A percentile compares a stretch with the other conserved stretches of the same genome.
These are phyloP conservation scores for Epicoccum nigrum DNA, from an alignment of 2,329 filamentous ascomycete genomes.

Conservation along the genomic window DNA sequence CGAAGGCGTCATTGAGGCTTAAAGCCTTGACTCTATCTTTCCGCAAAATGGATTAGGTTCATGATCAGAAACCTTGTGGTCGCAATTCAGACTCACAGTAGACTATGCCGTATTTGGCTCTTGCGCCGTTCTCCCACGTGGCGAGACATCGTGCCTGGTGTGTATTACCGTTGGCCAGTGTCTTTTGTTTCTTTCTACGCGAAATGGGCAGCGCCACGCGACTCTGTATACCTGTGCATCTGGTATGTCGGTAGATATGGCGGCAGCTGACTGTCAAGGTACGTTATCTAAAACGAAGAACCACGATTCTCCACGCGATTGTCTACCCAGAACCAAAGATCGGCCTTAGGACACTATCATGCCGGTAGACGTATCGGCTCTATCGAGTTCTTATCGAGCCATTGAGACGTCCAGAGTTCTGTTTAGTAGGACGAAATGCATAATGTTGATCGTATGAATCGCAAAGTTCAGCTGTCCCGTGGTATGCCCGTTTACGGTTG, in stretches of 20 bases:
- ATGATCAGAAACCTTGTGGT: slow-evolving; percentile 2
- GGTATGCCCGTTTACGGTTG: not conserved
- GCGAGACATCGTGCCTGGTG: not conserved
- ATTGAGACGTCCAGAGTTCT: no score
- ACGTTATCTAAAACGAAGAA: no score
- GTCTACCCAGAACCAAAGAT: no score
- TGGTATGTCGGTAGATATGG: no score
- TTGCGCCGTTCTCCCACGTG: not conserved
- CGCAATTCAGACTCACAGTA: slow-evolving; percentile 6
- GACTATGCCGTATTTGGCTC: slow-evolving; percentile 1
- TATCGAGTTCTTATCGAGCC: no score
- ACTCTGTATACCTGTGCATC: no score
- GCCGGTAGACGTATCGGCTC: no score
- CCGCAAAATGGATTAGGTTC: not conserved
- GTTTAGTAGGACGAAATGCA: not conserved
- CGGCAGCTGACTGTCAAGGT: not conserved
- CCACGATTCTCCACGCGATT: no score
- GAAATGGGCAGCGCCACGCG: not conserved
- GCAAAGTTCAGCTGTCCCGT: not conserved
- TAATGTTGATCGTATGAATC: not conserved
- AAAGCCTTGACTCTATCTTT: slow-evolving; percentile 3
- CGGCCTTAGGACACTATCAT: no score
- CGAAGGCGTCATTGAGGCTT: not conserved
- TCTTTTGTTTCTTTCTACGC: not conserved
- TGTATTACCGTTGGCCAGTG: not conserved